Evolutionary conservation across 768 basidiomycete genomes (phyloP).

Genomic region (Boletus subparvulus): DNA sequence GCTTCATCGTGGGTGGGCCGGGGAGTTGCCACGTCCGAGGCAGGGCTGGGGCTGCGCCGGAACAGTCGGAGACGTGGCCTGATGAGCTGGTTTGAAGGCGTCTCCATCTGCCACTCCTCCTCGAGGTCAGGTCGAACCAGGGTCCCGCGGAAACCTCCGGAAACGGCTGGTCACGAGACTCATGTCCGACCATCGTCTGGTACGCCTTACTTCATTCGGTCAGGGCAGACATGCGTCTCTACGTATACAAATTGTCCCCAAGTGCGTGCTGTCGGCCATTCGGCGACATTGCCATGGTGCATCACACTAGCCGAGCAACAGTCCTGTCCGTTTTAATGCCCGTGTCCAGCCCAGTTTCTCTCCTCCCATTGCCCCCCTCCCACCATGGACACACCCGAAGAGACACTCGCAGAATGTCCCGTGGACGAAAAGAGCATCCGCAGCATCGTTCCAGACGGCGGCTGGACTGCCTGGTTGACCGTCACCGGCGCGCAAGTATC

Average conservation of each 20-base stretch:
- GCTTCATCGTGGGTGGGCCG: conserved; percentile 23
- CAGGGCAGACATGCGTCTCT: no score
- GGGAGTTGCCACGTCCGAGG: not conserved
- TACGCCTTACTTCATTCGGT: no score
- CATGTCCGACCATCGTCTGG: no score
- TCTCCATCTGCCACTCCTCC: conserved; percentile 11
- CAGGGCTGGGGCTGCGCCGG: conserved; percentile 12
- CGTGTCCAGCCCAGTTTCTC: not conserved
- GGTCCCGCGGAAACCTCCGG: no score
- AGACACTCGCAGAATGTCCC: not conserved
- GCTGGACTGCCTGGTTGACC: conserved; percentile 26
- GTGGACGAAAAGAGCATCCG: not conserved
- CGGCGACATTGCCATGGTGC: not conserved
- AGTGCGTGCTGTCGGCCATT: no score
- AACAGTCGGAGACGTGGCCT: conserved; percentile 12
- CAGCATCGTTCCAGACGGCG: conserved; percentile 23
- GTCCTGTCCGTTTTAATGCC: not conserved
- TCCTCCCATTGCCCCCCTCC: not conserved
- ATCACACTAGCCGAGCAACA: conserved; percentile 1
- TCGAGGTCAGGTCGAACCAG: conserved; percentile 1
- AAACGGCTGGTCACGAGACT: no score
- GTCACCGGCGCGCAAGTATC: conserved; percentile 24
- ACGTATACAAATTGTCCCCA: no score
- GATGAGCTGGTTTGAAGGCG: not conserved
- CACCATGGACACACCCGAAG: conserved; percentile 6